Evolutionary conservation across 2,329 filamentous ascomycete genomes (phyloP), one percentile per base, ranked within the genome.

Genomic region (Aspergillus glaucus): DNA sequence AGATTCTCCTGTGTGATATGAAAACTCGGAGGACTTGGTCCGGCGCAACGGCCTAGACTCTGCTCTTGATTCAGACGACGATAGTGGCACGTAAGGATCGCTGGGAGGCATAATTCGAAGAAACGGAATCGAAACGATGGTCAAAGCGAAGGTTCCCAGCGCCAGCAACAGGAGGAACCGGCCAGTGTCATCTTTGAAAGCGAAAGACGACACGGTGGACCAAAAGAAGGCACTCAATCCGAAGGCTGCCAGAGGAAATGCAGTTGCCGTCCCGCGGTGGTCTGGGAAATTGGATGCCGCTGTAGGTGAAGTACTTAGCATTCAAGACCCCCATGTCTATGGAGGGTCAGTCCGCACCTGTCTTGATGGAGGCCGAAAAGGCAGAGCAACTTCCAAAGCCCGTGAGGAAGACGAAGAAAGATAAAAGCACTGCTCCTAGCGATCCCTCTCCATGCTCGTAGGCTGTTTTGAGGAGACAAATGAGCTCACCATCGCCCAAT

Each of bases 181-280:
- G 48, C 86, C 85, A 1, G 90, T 93, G 60, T 94, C 83, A 36
- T 89, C 88, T 2, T 88, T 87, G 63, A 95, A 91, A 37, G 88
- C 74, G 43, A 94, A 64, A 15, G 82, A 81, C 19, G 89, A 88
- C 30, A 94, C 71, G 2, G 85, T 78, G 0, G 93, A 92, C 72
- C 96, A 98, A 75, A 97, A 95, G 71, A 98, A 93, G 47, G 93
- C 93, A 65, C 91, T 96, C 49, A 98, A 73, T 3, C 93, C 93
- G 64, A 97, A 97, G 3, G 88, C 91, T 49, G 93, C 88, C 48
- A 97, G 72, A 5, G 93, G 92, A 60, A 97, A 93, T 1, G 91
- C 91, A 5, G 93, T 97, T 5, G 93, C 93, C 3, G 92, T 95
- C 48, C 93, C 93, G 55, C 93, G 82, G 65, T 95, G 86, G 50